Evolutionary conservation across 495 filamentous ascomycete species (phyloP).

Genomic region (Aspergillus mulundensis): DNA sequence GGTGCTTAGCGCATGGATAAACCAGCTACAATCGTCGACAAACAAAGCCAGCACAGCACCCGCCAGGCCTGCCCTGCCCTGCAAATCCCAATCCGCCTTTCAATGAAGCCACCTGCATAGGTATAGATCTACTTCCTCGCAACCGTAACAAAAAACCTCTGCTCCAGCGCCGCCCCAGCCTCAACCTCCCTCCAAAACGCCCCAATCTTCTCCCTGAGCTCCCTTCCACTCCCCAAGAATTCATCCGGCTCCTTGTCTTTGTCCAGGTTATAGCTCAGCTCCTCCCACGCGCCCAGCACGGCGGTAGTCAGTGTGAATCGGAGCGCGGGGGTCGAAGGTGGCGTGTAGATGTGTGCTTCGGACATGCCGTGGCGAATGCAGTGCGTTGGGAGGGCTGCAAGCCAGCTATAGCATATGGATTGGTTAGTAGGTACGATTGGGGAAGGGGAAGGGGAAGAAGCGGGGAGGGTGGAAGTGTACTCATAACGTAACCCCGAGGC

Average conservation of each 20-base stretch:
- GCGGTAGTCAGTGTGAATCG: not conserved
- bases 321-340: not conserved
- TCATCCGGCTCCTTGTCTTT: not conserved
- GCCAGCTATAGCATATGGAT: too few relatives aligned
- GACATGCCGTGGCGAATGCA: not conserved
- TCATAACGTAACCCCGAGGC: too few relatives aligned
- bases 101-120: too few relatives aligned
- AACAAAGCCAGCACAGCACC: too few relatives aligned
- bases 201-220: not conserved
- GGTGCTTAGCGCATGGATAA: too few relatives aligned
- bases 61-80: too few relatives aligned
- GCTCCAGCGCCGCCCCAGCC: not conserved
- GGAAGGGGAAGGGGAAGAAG: too few relatives aligned
- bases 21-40: too few relatives aligned
- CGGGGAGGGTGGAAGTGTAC: too few relatives aligned
- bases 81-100: too few relatives aligned
- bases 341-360: not conserved
- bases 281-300: constrained; percentile 4
- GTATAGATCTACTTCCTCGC: constrained; percentile 7
- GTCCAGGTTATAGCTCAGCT: not conserved
- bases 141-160: not conserved
- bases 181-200: not conserved
- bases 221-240: not conserved
- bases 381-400: too few relatives aligned
- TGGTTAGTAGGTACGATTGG: too few relatives aligned